These are phyloP conservation scores for Silybum marianum DNA, from an alignment of 129 eudicot genomes.

Conservation along the genomic window DNA sequence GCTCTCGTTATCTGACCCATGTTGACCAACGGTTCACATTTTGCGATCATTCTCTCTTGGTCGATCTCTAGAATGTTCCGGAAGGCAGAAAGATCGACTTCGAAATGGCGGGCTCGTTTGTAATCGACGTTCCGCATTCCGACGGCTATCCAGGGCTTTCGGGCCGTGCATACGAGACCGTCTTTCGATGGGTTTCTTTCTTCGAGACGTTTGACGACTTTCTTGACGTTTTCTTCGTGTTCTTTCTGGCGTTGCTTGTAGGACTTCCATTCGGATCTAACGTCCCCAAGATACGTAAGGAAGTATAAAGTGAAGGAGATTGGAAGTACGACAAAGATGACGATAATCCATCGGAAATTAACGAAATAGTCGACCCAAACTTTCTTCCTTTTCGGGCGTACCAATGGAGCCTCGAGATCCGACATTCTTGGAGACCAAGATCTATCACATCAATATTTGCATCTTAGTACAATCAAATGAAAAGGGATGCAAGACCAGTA, in stretches of 20 bases:
- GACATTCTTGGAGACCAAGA: slow-evolving; percentile 53
- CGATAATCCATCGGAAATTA: slow-evolving; percentile 86
- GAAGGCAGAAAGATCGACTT: slow-evolving; percentile 95
- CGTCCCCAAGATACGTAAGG: slow-evolving; percentile 85
- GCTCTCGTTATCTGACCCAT: slow-evolving; percentile 95
- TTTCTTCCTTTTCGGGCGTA: slow-evolving; percentile 92
- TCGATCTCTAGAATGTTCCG: slow-evolving; percentile 83
- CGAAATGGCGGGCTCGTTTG: slow-evolving; percentile 92
- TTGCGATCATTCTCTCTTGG: slow-evolving; percentile 85
- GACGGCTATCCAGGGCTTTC: slow-evolving; percentile 98
- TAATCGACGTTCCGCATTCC: slow-evolving; percentile 99
- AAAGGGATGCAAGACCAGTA: no score
- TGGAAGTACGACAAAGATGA: slow-evolving; percentile 89
- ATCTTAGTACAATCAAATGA: no score
- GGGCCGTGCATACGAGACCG: slow-evolving; percentile 94
- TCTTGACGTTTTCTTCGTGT: slow-evolving; percentile 88
- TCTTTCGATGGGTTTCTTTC: slow-evolving; percentile 84
- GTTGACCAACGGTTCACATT: slow-evolving; percentile 90
- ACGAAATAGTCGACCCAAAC: slow-evolving; percentile 83
- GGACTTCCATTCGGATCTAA: slow-evolving; percentile 72
- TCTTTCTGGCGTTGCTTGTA: slow-evolving; percentile 81
- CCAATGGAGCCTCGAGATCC: slow-evolving; percentile 81
- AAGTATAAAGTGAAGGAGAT: slow-evolving; percentile 78
- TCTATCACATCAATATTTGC: slow-evolving; percentile 14
- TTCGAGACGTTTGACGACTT: slow-evolving; percentile 86